Percentiles rank a stretch among this genome's conserved stretches.
Evolutionary conservation across 2,329 filamentous ascomycete genomes (phyloP).

Genomic region (Diaporthe longicolla): DNA sequence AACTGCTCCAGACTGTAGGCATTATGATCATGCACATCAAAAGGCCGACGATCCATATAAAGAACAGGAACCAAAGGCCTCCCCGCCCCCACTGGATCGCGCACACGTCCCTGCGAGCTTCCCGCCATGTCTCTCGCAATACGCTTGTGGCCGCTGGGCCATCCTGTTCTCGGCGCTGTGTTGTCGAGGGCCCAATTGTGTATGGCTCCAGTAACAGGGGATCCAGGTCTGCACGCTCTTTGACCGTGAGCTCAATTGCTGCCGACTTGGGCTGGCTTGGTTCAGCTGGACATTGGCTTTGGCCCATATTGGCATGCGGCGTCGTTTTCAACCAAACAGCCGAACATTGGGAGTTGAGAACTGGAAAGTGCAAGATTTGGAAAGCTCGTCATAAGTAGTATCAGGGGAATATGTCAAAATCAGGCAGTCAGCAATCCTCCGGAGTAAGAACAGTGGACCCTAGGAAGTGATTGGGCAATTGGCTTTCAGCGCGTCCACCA

Average conservation of each 20-base stretch:
- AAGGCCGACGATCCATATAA: background rate
- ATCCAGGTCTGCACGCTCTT: slow-evolving; percentile 7
- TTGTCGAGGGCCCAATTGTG: background rate
- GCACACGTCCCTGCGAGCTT: background rate
- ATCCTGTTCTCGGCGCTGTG: background rate
- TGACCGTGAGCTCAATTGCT: background rate
- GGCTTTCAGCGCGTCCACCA: background rate
- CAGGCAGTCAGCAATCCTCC: slow-evolving; percentile 15
- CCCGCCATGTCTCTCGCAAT: slow-evolving; percentile 4
- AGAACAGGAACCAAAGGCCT: background rate
- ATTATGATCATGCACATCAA: background rate
- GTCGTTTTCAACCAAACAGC: no score
- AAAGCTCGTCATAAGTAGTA: background rate
- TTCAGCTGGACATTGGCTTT: background rate
- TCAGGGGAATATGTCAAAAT: background rate
- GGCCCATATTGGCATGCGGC: background rate
- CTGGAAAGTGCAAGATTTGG: background rate
- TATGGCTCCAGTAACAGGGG: background rate
- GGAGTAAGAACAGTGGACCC: background rate
- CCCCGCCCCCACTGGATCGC: background rate
- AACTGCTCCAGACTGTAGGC: background rate
- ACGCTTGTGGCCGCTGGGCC: background rate
- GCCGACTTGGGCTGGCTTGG: slow-evolving; percentile 6
- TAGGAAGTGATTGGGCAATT: slow-evolving; percentile 4
- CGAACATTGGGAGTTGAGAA: background rate